phyloP scores from a whole-genome alignment of 116 monocot genomes.

The Iris pallida region DNA sequence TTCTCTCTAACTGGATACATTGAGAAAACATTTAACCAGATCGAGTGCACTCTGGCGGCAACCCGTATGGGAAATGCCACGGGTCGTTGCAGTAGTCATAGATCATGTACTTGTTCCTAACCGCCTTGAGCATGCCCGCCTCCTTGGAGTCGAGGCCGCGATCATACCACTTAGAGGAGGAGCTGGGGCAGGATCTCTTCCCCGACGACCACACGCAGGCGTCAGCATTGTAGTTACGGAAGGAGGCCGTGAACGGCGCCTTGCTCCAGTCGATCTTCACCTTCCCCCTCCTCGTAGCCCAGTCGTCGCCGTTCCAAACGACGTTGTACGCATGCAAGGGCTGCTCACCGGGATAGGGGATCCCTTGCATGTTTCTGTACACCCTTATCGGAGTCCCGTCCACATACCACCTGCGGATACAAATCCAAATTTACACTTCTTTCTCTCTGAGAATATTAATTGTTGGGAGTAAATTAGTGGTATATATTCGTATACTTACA shows the following conservation, averaged over 20 bases:
- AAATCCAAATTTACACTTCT: no score
- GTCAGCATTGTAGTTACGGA: constrained; percentile 14
- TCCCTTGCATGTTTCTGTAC: constrained; percentile 6
- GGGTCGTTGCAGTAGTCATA: constrained; percentile 63
- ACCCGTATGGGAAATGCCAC: constrained; percentile 24
- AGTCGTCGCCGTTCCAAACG: constrained; percentile 60
- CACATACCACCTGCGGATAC: neutral
- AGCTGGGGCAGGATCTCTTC: constrained; percentile 19
- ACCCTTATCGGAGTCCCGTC: constrained; percentile 5
- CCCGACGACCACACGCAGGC: constrained; percentile 25
- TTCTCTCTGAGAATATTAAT: no score
- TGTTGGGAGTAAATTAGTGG: no score
- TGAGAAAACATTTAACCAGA: no score
- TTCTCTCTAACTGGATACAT: no score
- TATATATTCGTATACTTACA: constrained; percentile 2
- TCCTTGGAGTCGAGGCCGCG: constrained; percentile 22
- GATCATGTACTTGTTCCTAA: constrained; percentile 51
- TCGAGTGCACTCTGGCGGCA: constrained; percentile 38
- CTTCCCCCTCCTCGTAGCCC: constrained; percentile 56
- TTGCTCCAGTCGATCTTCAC: constrained; percentile 57
- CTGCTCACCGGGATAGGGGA: constrained; percentile 41
- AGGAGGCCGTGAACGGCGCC: constrained; percentile 47
- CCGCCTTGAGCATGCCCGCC: constrained; percentile 35
- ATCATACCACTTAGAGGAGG: constrained; percentile 32
- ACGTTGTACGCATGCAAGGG: constrained; percentile 42